Conservation (phyloP, 306 rosid species). For the Pyrus communis region DNA sequence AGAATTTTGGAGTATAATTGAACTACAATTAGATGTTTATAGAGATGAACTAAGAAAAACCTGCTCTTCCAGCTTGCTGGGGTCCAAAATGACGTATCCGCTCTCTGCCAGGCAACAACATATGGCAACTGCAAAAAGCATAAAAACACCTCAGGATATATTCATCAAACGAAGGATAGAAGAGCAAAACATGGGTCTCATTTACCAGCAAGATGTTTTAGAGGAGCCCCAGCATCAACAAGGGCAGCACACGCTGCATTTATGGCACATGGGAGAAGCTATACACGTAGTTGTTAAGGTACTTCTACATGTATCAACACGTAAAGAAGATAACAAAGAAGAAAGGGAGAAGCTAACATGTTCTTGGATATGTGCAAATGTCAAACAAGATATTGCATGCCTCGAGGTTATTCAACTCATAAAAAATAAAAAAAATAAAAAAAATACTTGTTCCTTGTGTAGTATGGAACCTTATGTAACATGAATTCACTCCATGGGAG, state of each 20-base stretch:
- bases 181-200: slow-evolving; percentile 9
- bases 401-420: not conserved
- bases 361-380: not conserved
- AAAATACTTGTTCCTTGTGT: not conserved
- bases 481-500: not conserved
- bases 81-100: slow-evolving; percentile 66
- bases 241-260: slow-evolving; percentile 92
- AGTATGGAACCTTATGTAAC: not conserved
- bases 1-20: too few relatives aligned
- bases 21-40: not conserved
- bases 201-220: slow-evolving; percentile 90
- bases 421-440: not conserved
- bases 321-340: not conserved
- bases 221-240: slow-evolving; percentile 88
- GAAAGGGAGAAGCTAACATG: too few relatives aligned
- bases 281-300: slow-evolving; percentile 41
- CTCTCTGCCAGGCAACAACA: slow-evolving; percentile 70
- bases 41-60: slow-evolving; percentile 7
- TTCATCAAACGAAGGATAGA: slow-evolving; percentile 9
- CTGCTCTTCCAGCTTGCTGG: slow-evolving; percentile 91
- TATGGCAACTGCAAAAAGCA: slow-evolving; percentile 62
- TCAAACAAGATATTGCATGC: not conserved
- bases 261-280: slow-evolving; percentile 94
- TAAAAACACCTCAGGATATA: slow-evolving; percentile 14
- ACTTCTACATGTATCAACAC: not conserved